These are phyloP conservation scores for Saprolegnia diclina DNA, from an alignment of 352 stramenopile species.

Conservation along the genomic window DNA sequence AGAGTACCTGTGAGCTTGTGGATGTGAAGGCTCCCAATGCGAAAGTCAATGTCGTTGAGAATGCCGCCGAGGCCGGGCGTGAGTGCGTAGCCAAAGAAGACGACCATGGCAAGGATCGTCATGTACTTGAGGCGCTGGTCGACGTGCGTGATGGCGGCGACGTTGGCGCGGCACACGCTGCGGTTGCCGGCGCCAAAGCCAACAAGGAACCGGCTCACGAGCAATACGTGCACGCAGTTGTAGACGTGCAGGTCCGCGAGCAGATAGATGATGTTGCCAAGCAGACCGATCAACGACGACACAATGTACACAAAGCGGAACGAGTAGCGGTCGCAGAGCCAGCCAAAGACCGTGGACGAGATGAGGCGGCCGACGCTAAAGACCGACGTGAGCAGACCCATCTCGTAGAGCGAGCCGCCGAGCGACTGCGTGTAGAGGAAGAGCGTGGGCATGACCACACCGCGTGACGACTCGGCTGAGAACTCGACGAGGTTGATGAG, in stretches of 20 bases:
- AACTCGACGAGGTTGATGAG: constrained; percentile 85
- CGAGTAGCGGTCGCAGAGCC: constrained; percentile 78
- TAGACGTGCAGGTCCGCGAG: constrained; percentile 54
- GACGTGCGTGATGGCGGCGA: constrained; percentile 59
- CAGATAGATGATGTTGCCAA: constrained; percentile 74
- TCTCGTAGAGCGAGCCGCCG: constrained; percentile 65
- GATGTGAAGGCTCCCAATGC: constrained; percentile 55
- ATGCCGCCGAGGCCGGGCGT: constrained; percentile 64
- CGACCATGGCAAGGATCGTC: constrained; percentile 64
- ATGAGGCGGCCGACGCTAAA: constrained; percentile 77
- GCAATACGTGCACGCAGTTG: constrained; percentile 47
- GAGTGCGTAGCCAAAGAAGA: constrained; percentile 69
- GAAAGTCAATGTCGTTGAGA: constrained; percentile 54
- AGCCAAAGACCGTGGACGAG: constrained; percentile 74
- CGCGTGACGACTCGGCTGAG: constrained; percentile 64
- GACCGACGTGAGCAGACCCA: constrained; percentile 73
- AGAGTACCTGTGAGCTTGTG: constrained; percentile 55
- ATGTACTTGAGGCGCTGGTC: constrained; percentile 70
- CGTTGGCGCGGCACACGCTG: constrained; percentile 68
- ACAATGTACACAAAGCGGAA: constrained; percentile 76
- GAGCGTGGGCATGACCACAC: constrained; percentile 70
- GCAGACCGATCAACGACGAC: constrained; percentile 62
- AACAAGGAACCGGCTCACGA: constrained; percentile 61
- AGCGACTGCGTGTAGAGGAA: constrained; percentile 83
- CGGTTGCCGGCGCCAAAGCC: constrained; percentile 74